phyloP scores from a whole-genome alignment of 192 early-diverging fungal species.

The Backusella liffmaniae region DNA sequence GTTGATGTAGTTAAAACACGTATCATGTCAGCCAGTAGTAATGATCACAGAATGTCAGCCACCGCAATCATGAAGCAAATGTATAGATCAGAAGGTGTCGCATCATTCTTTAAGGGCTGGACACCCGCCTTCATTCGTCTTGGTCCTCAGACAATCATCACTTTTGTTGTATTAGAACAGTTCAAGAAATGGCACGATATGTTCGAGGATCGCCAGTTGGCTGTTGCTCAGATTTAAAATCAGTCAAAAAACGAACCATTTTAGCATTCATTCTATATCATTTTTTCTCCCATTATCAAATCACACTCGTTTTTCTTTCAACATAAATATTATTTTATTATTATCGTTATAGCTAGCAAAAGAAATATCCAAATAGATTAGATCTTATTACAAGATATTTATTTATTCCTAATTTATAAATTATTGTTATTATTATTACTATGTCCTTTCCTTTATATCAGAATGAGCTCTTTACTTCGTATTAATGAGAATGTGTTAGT shows the following conservation, averaged over 20 bases:
- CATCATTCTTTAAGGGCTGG: slow-evolving; percentile 82
- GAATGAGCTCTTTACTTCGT: neutral
- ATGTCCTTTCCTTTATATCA: too few relatives aligned
- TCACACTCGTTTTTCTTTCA: neutral
- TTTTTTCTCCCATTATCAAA: neutral
- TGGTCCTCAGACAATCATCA: slow-evolving; percentile 80
- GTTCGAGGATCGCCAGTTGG: neutral
- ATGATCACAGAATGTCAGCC: slow-evolving; percentile 9
- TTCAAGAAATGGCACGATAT: slow-evolving; percentile 42
- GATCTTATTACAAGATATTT: neutral
- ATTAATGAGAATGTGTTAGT: neutral
- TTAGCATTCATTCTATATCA: slow-evolving; percentile 9
- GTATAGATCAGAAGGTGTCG: slow-evolving; percentile 53
- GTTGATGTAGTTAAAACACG: slow-evolving; percentile 83
- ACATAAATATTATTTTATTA: neutral
- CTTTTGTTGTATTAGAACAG: slow-evolving; percentile 79
- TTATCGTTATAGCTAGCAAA: neutral
- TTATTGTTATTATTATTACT: neutral
- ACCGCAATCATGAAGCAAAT: slow-evolving; percentile 52
- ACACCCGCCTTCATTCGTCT: slow-evolving; percentile 76
- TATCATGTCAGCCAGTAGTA: slow-evolving; percentile 64
- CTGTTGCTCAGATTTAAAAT: slow-evolving; percentile 13
- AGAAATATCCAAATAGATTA: neutral
- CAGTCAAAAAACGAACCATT: neutral
- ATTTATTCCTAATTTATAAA: slow-evolving; percentile 7